Conservation (phyloP, 805 yeast species). For the Teunomyces panamensis region DNA sequence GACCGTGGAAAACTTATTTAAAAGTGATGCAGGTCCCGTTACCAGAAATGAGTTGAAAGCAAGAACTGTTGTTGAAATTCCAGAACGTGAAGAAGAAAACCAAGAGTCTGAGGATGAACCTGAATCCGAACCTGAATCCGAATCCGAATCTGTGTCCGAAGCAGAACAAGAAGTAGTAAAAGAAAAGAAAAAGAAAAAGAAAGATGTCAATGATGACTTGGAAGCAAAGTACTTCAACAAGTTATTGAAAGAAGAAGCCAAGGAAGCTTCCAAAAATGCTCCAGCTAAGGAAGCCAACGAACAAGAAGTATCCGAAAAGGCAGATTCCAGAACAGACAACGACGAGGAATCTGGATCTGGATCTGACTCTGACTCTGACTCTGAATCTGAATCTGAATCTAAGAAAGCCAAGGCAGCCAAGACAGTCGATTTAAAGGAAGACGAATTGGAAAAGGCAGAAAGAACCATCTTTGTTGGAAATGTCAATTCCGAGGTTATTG, state of each 20-base stretch:
- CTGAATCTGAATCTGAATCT: slow-evolving; percentile 16
- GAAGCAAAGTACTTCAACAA: slow-evolving; percentile 55
- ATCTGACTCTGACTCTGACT: slow-evolving; percentile 14
- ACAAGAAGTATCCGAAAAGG: slow-evolving; percentile 6
- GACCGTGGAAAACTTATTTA: slow-evolving; percentile 30
- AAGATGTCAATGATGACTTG: slow-evolving; percentile 46
- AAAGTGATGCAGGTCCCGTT: slow-evolving; percentile 45
- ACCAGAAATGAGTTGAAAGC: slow-evolving; percentile 27
- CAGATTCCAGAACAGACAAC: slow-evolving; percentile 7
- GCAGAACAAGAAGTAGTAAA: slow-evolving; percentile 22
- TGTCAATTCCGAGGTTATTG: slow-evolving; percentile 61
- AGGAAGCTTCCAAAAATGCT: slow-evolving; percentile 8
- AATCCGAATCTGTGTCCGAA: slow-evolving; percentile 12
- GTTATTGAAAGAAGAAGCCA: slow-evolving; percentile 39
- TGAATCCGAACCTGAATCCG: not conserved
- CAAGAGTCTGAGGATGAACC: slow-evolving; percentile 13
- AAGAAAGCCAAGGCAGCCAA: slow-evolving; percentile 36
- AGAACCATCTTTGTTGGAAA: slow-evolving; percentile 88
- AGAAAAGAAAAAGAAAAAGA: slow-evolving; percentile 15
- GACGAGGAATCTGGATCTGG: slow-evolving; percentile 4
- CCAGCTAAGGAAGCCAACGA: slow-evolving; percentile 14
- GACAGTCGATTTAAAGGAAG: slow-evolving; percentile 57
- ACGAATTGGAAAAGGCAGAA: slow-evolving; percentile 79
- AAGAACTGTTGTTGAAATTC: slow-evolving; percentile 30
- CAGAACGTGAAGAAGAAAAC: slow-evolving; percentile 14